Evolutionary conservation across 192 early-diverging fungal species (phyloP), one percentile per base, ranked within the genome.

Genomic region (Coemansia sp.): DNA sequence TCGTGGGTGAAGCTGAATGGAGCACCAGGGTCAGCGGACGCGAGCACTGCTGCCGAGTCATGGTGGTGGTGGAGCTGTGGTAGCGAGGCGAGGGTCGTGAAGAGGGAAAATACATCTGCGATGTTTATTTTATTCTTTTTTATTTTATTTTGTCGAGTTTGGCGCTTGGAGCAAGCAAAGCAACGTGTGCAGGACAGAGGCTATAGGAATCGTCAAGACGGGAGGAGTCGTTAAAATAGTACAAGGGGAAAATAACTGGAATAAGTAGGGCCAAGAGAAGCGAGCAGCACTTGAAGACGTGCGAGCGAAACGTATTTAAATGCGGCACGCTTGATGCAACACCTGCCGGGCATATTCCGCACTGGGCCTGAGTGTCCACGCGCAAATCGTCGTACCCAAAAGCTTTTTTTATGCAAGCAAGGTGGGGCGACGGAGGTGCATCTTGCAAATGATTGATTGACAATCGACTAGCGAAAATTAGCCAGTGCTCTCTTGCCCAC

Each of bases 21-120:
- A 77, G 75, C 17, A 68, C 37, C 38, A 68, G 65, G 19, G 36
- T 68, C 27, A 72, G 60, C 6, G 69, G 70, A 40, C 39, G 64
- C 2, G 49, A 42, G 57, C 47, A 32, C 29, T 64, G 15, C 8
- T 35, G 40, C 51, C 59, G 14, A 14, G 68, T 57, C 64, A 56
- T 32, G 19, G 67, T 62, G 32, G 32, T 7, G 24, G 56, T 24
- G 3, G 74, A 47, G 46, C 59, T 37, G 39, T 59, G 11, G 47
- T 39, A 12, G 27, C 38, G 49, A 15, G 49, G 31, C 17, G 63
- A 64, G 17, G 41, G 40, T 25, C 56, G 31, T 35, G 74, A 56
- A 0, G 59, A 14, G 3, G 74, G 42, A 62, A 76, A 76, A 39
- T 76, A 76, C 74, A 76, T 76, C 19, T 2, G 35, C 32, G 7